Evolutionary conservation across 2,329 filamentous ascomycete species (phyloP), one percentile per base, ranked within the genome.

Genomic region (Ophiostoma australiae): DNA sequence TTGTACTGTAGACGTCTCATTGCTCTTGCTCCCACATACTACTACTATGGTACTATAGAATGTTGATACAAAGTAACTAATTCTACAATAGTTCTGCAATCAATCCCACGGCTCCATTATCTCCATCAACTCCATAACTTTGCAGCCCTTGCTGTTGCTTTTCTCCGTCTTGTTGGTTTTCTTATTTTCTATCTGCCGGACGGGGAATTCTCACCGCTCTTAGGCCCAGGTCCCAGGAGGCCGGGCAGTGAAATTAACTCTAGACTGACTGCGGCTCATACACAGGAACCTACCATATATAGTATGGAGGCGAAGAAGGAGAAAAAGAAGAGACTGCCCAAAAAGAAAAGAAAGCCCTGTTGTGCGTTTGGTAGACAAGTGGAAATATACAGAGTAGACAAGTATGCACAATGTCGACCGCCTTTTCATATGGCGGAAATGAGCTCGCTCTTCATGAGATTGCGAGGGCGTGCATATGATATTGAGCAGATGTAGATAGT

Each of bases 191-290:
- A 58, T 39, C 48, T 44, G 52, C 52, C 52, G 52, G 23, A 37
- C 65, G 68, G 61, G 69, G 67, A 70, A 35, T 55, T 65, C 70
- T 71, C 70, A 71, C 70, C 70, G 70, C 39, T 68, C 65, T 31
- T 33, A 39, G n/a, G 44, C 44, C 44, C 44, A 48, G 44, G 44
- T 48, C 44, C 44, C 44, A 48, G 44, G 44, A 58, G 20, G 23
- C 52, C 52, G 10, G 52, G 23, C 52, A 13, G 44, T 27, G 52
- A 58, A 58, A 58, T 52, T 13, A 58, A 58, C 2, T 23, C 31
- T 63, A 27, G 58, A 35, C n/a, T 63, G 39, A 41, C 3, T 48
- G 44, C 44, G 17, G 1, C 20, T 7, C 44, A n/a, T 48, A 20
- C 44, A 20, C 8, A 27, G n/a, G n/a, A n/a, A n/a, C n/a, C n/a